These are phyloP conservation scores for Xylaria sp. DNA, from an alignment of 495 filamentous ascomycete species.

Conservation along the genomic window DNA sequence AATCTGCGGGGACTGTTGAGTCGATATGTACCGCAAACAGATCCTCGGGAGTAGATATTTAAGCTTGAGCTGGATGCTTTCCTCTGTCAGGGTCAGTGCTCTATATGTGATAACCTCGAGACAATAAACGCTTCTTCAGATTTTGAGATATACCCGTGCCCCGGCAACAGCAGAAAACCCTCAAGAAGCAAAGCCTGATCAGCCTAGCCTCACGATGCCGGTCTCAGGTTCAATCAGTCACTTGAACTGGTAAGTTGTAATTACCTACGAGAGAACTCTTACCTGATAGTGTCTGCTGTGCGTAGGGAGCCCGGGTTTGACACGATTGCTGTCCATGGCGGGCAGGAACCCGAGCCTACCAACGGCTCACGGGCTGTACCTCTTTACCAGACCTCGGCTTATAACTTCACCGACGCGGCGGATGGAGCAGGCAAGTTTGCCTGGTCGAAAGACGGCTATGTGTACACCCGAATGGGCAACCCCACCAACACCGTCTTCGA, in stretches of 20 bases:
- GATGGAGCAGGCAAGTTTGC: constrained; percentile 53
- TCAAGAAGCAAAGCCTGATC: not conserved
- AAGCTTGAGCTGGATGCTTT: constrained; percentile 5
- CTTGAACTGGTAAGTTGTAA: constrained; percentile 39
- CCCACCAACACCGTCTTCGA: constrained; percentile 53
- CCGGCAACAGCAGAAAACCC: not conserved
- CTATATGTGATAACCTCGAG: not conserved
- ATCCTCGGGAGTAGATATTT: constrained; percentile 11
- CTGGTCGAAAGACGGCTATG: constrained; percentile 51
- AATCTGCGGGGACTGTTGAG: constrained; percentile 5
- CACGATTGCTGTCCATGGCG: constrained; percentile 50
- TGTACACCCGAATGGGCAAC: constrained; percentile 54
- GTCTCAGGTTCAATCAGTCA: constrained; percentile 42
- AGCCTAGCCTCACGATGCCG: constrained; percentile 34
- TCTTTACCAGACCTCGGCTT: constrained; percentile 50
- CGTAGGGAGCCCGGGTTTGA: constrained; percentile 47
- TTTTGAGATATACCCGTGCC: not conserved
- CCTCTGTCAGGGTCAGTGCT: not conserved
- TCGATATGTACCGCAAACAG: constrained; percentile 13
- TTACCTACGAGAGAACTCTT: constrained; percentile 18
- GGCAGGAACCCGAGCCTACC: constrained; percentile 51
- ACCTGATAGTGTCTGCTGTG: constrained; percentile 27
- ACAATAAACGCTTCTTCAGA: not conserved
- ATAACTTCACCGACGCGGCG: constrained; percentile 52
- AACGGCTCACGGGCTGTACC: constrained; percentile 51